phyloP scores from a whole-genome alignment of 148 eudicot species.

The Amaranthus cruentus region DNA sequence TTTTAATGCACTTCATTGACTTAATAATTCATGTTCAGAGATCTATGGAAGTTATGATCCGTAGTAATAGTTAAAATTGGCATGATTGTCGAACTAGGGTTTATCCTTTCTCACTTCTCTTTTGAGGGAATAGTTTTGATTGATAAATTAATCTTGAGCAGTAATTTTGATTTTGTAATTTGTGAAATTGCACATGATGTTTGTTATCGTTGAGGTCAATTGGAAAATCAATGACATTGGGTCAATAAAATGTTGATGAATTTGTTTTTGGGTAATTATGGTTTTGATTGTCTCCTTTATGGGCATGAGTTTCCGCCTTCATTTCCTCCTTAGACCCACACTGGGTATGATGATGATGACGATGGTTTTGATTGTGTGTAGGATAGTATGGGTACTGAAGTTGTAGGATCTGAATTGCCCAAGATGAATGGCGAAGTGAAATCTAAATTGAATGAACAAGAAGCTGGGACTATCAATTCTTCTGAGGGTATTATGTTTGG shows the following conservation, averaged over 20 bases:
- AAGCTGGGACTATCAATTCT: slow-evolving; percentile 35
- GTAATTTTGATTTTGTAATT: background rate
- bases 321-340: too few species aligned
- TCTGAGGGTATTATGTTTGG: slow-evolving; percentile 60
- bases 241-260: too few species aligned
- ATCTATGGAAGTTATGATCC: slow-evolving; percentile 13
- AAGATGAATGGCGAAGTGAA: slow-evolving; percentile 36
- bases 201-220: too few species aligned
- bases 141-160: background rate
- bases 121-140: background rate
- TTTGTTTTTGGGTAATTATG: too few species aligned
- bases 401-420: slow-evolving; percentile 54
- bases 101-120: background rate
- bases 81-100: background rate
- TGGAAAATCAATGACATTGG: too few species aligned
- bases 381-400: slow-evolving; percentile 36
- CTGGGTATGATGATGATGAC: background rate
- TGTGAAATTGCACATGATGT: background rate
- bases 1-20: background rate
- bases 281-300: too few species aligned
- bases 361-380: slow-evolving; percentile 10
- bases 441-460: slow-evolving; percentile 29
- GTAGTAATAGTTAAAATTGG: background rate
- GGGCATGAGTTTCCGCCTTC: too few species aligned
- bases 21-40: slow-evolving; percentile 3